Conservation (phyloP, 1,284 basidiomycete species). For the Hymenochaete sp. region DNA sequence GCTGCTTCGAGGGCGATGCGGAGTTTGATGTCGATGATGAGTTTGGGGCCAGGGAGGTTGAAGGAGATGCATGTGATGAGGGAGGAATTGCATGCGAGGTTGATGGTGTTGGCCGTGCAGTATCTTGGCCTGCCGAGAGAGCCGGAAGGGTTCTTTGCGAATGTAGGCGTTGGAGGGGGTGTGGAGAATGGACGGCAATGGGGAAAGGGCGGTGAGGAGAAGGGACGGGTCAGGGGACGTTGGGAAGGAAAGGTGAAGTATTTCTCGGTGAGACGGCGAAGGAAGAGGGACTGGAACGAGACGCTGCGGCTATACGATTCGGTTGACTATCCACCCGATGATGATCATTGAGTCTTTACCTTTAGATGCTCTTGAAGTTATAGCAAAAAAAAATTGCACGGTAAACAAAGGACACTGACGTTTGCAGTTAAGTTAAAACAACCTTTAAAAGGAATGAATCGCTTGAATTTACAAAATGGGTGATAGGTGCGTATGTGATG, state of each 20-base stretch:
- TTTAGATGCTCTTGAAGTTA: too few species aligned
- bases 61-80: slow-evolving; percentile 44
- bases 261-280: slow-evolving; percentile 66
- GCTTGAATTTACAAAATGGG: too few species aligned
- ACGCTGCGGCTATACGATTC: slow-evolving; percentile 70
- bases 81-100: slow-evolving; percentile 45
- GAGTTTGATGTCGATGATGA: slow-evolving; percentile 52
- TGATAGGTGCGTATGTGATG: not conserved
- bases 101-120: slow-evolving; percentile 56
- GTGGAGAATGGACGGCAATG: slow-evolving; percentile 60
- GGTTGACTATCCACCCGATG: slow-evolving; percentile 64
- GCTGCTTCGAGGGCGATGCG: slow-evolving; percentile 66
- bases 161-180: slow-evolving; percentile 31
- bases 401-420: too few species aligned
- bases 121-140: slow-evolving; percentile 56
- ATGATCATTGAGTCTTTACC: slow-evolving; percentile 21
- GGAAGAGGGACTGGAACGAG: slow-evolving; percentile 86
- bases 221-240: slow-evolving; percentile 53
- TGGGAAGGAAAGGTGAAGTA: slow-evolving; percentile 67
- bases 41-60: slow-evolving; percentile 51
- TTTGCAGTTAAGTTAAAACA: too few species aligned
- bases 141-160: slow-evolving; percentile 56
- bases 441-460: too few species aligned
- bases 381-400: too few species aligned
- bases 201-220: slow-evolving; percentile 50